Conservation (phyloP, 1,284 basidiomycete genomes). For the Psilocybe mexicana region DNA sequence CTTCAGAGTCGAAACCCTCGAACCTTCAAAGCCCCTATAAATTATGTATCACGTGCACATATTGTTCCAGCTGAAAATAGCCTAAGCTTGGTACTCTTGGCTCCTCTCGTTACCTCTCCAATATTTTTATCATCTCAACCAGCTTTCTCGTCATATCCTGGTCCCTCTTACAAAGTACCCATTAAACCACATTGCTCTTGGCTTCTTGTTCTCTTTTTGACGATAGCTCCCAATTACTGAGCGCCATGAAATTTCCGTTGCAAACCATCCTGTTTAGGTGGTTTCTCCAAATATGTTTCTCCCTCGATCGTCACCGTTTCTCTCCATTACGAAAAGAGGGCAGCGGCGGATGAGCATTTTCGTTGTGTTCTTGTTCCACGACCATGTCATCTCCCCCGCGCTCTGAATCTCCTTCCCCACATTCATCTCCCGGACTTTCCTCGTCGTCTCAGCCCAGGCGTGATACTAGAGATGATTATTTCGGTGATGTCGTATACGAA, state of each 20-base stretch:
- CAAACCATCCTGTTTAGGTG: slow-evolving; percentile 1
- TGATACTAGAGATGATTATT: slow-evolving; percentile 3
- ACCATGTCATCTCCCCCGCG: slow-evolving; percentile 4
- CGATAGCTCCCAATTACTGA: background rate
- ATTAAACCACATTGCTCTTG: too few relatives aligned
- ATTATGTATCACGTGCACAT: too few relatives aligned
- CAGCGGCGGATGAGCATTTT: background rate
- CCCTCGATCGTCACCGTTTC: slow-evolving; percentile 12
- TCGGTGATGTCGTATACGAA: slow-evolving; percentile 17
- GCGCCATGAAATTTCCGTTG: slow-evolving; percentile 8
- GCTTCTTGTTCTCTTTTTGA: background rate
- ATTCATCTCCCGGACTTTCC: background rate
- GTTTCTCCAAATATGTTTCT: slow-evolving; percentile 16
- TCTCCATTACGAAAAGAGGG: slow-evolving; percentile 7
- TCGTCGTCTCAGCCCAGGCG: background rate
- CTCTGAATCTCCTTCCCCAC: background rate
- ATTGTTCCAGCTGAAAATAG: too few relatives aligned
- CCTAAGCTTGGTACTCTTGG: too few relatives aligned
- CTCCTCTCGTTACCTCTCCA: too few relatives aligned
- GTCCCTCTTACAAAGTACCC: too few relatives aligned
- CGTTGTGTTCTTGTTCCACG: background rate
- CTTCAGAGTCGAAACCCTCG: too few relatives aligned
- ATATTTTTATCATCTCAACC: too few relatives aligned
- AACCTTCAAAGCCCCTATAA: too few relatives aligned
- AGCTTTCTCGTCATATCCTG: too few relatives aligned